Evolutionary conservation across 805 yeast species (phyloP).

Genomic region (Saturnispora besseyi): DNA sequence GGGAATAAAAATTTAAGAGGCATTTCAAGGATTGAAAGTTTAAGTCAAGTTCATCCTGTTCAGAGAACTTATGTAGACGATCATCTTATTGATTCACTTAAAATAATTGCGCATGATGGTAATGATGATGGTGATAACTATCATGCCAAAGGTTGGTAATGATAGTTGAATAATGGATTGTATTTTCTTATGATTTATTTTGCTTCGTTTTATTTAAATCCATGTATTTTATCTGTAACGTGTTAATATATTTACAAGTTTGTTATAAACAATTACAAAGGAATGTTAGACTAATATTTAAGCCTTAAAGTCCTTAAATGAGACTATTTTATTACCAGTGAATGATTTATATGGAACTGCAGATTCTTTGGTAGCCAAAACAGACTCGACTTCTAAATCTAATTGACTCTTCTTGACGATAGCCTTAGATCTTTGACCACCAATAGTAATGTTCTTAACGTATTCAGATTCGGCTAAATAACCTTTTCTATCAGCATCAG

Average conservation of each 20-base stretch:
- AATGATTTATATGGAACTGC: constrained; percentile 12
- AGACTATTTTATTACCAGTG: constrained; percentile 17
- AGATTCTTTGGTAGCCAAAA: constrained; percentile 4
- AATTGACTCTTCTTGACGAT: constrained; percentile 17
- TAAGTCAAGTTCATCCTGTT: not conserved
- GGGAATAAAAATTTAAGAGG: constrained; percentile 10
- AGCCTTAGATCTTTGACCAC: constrained; percentile 12
- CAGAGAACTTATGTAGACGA: not conserved
- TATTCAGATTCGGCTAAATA: constrained; percentile 41
- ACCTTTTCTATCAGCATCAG: constrained; percentile 65
- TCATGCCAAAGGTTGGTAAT: constrained; percentile 35
- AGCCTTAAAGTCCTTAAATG: constrained; percentile 19
- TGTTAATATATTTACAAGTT: constrained; percentile 17
- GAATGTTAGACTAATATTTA: not conserved
- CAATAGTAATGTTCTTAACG: constrained; percentile 26
- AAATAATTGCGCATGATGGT: constrained; percentile 9
- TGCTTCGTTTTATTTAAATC: not conserved
- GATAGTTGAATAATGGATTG: not conserved
- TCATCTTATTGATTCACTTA: not conserved
- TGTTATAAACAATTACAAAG: not conserved
- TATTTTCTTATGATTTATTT: not conserved
- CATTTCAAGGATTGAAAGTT: not conserved
- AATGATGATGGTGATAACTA: constrained; percentile 30
- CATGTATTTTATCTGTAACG: constrained; percentile 26
- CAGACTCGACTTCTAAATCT: constrained; percentile 17